These are phyloP conservation scores for Acacia crassicarpa DNA, from an alignment of 306 rosid species.

Conservation along the genomic window DNA sequence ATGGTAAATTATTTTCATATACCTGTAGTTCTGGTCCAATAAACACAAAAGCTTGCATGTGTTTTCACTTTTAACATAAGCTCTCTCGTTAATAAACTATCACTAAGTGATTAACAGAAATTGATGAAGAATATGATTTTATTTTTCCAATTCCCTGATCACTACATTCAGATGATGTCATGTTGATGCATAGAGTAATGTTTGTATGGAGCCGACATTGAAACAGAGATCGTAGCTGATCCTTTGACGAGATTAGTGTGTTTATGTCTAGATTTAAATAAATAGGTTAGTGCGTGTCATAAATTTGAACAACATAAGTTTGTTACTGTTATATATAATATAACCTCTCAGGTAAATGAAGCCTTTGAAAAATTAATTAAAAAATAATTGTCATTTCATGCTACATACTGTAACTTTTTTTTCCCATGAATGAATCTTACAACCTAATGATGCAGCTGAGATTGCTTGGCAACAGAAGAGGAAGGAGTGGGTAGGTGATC, in stretches of 20 bases:
- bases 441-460: constrained; percentile 51
- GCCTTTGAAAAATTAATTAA: not conserved
- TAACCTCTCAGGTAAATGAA: not conserved
- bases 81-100: not conserved
- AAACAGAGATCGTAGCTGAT: not conserved
- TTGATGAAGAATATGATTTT: not conserved
- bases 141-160: not conserved
- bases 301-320: constrained; percentile 11
- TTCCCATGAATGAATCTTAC: constrained; percentile 17
- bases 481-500: constrained; percentile 66
- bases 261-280: constrained; percentile 13
- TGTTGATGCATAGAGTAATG: not conserved
- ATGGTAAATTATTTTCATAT: constrained; percentile 38
- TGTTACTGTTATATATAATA: not conserved
- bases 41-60: constrained; percentile 2
- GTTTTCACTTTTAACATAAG: not conserved
- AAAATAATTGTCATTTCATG: not conserved
- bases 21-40: not conserved
- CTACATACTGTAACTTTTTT: not conserved
- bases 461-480: constrained; percentile 65
- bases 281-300: not conserved
- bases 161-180: not conserved
- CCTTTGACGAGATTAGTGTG: not conserved
- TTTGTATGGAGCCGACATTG: not conserved
- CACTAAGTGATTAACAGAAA: not conserved